A percentile compares a stretch with the other conserved stretches of the same genome.
phyloP scores from a whole-genome alignment of 768 basidiomycete genomes.

The Nidula microcarpa region DNA sequence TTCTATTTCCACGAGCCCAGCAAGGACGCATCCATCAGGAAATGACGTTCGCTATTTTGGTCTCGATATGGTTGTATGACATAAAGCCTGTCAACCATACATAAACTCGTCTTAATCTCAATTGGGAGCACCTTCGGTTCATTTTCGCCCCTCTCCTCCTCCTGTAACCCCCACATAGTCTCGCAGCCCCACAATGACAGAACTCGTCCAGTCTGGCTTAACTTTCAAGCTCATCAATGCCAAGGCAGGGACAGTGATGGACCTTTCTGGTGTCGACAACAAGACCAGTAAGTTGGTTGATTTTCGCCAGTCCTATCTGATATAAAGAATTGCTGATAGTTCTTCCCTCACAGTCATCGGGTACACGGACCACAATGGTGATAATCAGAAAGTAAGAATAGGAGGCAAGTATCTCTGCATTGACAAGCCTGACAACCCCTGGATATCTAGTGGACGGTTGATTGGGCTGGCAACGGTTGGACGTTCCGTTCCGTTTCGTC shows the following conservation, averaged over 20 bases:
- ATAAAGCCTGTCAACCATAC: slow-evolving; percentile 1
- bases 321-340: too few species aligned
- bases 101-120: neutral
- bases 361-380: slow-evolving; percentile 33
- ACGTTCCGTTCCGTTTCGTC: slow-evolving; percentile 37
- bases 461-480: slow-evolving; percentile 33
- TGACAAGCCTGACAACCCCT: too few species aligned
- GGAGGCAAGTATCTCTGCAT: too few species aligned
- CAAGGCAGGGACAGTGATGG: slow-evolving; percentile 48
- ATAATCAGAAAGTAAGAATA: slow-evolving; percentile 43
- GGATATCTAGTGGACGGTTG: slow-evolving; percentile 41
- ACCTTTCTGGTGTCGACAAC: slow-evolving; percentile 53
- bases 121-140: neutral
- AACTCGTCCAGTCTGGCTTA: slow-evolving; percentile 28
- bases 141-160: neutral
- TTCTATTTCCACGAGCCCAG: neutral
- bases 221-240: slow-evolving; percentile 48
- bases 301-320: too few species aligned
- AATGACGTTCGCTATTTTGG: neutral
- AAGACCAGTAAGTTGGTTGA: slow-evolving; percentile 31
- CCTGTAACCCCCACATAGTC: neutral
- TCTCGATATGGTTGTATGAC: neutral
- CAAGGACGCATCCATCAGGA: neutral
- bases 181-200: slow-evolving; percentile 14
- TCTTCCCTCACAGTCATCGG: slow-evolving; percentile 40